Evolutionary conservation across 345 rosid species (phyloP).

Genomic region (Kandelia obovata): DNA sequence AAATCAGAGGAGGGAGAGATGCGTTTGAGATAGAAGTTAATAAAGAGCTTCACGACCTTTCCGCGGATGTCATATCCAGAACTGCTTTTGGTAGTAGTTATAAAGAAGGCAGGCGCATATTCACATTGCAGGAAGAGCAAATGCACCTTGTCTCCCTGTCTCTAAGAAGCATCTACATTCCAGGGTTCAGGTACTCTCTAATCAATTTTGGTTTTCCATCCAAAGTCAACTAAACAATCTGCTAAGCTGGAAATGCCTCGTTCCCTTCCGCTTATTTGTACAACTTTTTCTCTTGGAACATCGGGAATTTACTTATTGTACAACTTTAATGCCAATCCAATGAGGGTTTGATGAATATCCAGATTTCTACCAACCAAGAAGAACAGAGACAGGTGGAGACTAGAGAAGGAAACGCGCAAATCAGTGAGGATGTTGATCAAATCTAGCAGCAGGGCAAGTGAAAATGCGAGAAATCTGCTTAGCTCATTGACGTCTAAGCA

Average conservation of each 20-base stretch:
- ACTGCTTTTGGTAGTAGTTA: conserved; percentile 85
- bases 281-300: neutral
- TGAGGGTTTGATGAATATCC: neutral
- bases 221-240: neutral
- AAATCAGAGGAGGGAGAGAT: conserved; percentile 43
- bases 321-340: too few relatives aligned
- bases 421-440: conserved; percentile 48
- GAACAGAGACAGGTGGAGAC: conserved; percentile 70
- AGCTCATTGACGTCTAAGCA: conserved; percentile 49
- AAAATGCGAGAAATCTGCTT: conserved; percentile 51
- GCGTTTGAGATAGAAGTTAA: conserved; percentile 65
- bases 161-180: conserved; percentile 58
- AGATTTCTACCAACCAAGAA: conserved; percentile 77
- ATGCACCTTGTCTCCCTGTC: conserved; percentile 51
- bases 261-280: neutral
- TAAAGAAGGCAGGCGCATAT: conserved; percentile 69
- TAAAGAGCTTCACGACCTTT: conserved; percentile 54
- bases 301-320: too few relatives aligned
- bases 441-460: conserved; percentile 27
- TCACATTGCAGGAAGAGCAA: conserved; percentile 66
- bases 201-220: neutral
- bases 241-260: too few relatives aligned
- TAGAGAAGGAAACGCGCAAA: conserved; percentile 62
- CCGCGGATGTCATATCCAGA: conserved; percentile 71
- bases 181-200: conserved; percentile 63